Evolutionary conservation across 129 eudicot genomes (phyloP), one percentile per base, ranked within the genome.

Genomic region (Flaveria ramosissima): DNA sequence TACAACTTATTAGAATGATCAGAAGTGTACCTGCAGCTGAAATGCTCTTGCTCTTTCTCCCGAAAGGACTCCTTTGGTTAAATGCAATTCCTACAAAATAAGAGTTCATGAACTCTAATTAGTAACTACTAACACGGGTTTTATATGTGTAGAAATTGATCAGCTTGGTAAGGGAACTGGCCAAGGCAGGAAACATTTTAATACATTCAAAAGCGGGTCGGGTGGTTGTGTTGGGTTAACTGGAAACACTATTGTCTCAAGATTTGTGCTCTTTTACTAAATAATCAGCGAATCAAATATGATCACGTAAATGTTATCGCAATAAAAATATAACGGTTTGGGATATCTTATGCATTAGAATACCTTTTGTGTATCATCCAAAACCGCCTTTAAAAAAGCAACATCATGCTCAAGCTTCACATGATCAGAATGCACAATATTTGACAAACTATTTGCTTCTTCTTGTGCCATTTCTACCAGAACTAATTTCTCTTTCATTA

Each of bases 291-390:
- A 20, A 13, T 57, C 30, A 57, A 57, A 8, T 57, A 57, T 57
- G 63, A 19, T 57, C 27, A 21, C 5, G 23, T 0, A 21, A 21
- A 56, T 55, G 27, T 55, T 19, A 19, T 56, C 27, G 7, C 23
- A 56, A 19, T 56, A 56, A 19, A 6, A 56, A 20, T 20, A 56
- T 56, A 56, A 19, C 3, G 14, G 6, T 56, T 53, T 53, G 19
- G 20, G 27, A 19, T 7, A 56, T 56, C 17, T 23, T 14, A 30
- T 32, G 24, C 19, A 36, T 32, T 32, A 32, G 16, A 16, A 17
- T 83, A 93, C 96, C 98, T 93, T 93, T 68, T 93, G 97, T 17
- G 98, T 93, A 78, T 93, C 97, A 77, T 93, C 97, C 83, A 93
- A 74, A 70, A 93, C 96, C 0, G 97, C 98, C 75, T 91, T 93